These are phyloP conservation scores for Exobasidium rhododendri DNA, from an alignment of 1,284 basidiomycete genomes.

Conservation along the genomic window DNA sequence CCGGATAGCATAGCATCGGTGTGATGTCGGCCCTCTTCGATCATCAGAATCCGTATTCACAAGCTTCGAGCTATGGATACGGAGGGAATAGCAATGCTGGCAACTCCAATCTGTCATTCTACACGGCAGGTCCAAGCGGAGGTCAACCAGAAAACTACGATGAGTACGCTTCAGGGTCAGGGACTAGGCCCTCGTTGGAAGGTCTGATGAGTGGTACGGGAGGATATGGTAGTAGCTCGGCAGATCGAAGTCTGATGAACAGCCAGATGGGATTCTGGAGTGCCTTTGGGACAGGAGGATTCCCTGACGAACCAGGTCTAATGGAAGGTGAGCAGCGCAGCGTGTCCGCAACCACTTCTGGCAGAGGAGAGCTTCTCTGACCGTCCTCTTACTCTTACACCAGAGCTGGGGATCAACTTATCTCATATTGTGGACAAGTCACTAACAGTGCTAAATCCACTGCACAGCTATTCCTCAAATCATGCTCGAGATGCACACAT, in stretches of 20 bases:
- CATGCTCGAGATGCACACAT: conserved; percentile 72
- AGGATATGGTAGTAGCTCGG: conserved; percentile 20
- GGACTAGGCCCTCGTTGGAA: conserved; percentile 32
- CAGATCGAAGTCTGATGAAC: conserved; percentile 36
- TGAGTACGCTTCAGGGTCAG: conserved; percentile 5
- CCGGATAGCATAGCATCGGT: too few species aligned
- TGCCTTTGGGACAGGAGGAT: conserved; percentile 53
- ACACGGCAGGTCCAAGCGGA: conserved; percentile 11
- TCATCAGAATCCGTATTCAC: conserved; percentile 10
- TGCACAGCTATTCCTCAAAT: conserved; percentile 64
- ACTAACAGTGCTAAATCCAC: conserved; percentile 88
- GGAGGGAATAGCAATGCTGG: conserved; percentile 10
- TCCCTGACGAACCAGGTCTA: conserved; percentile 51
- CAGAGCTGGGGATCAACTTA: conserved; percentile 97
- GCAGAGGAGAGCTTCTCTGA: too few species aligned
- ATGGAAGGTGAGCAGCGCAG: conserved; percentile 47
- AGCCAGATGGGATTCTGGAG: conserved; percentile 47
- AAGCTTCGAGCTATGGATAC: conserved; percentile 5
- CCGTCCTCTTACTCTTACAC: too few species aligned
- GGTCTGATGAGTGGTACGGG: conserved; percentile 39
- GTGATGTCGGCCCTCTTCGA: conserved; percentile 19
- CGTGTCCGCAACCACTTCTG: too few species aligned
- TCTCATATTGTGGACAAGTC: conserved; percentile 91
- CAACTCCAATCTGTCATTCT: conserved; percentile 23
- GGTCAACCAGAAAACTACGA: conserved; percentile 1